Base-by-base conservation (phyloP, 2,329 filamentous ascomycete species). In the Sclerotinia nivalis region DNA sequence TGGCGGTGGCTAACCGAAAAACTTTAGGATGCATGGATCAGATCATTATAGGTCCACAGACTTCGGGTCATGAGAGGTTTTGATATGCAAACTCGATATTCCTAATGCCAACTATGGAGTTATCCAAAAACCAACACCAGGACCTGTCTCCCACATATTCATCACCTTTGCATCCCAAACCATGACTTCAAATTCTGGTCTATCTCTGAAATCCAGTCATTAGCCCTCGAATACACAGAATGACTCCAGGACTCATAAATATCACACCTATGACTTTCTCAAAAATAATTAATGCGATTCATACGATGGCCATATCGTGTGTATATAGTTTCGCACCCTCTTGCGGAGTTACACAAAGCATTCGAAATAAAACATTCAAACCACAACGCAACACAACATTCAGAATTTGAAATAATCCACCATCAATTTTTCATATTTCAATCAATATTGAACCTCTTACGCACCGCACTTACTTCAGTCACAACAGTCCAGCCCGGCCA, bases 1-100 rank as follows among this genome's bases (percentile, higher is more conserved):
- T 43, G 47, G 55, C 71, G 52, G 71, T 56, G 34, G 9, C 50
- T 64, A 34, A 64, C 28, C 8, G n/a, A 0, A 7, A 45, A 25
- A 43, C 15, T 20, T 13, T 54, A 75, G 75, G 73, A 74, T 69
- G 62, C 65, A 40, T 76, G 71, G 73, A 76, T 68, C 71, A 74
- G 43, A 72, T 74, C 15, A 69, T 75, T 28, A 52, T 68, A 25
- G 52, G 60, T 34, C 66, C 47, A 12, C 66, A 54, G 18, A 37
- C 66, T 34, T 37, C 28, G 5, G 43, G 31, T 1, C 65, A 59
- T 40, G 43, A 40, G 20, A 52, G 49, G 4, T 20, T 40, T 59
- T 25, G 25, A 31, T 12, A 47, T 58, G 43, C 40, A 37, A 22
- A 43, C 18, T 28, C 13, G 28, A 22, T 45, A 58, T 13, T 40